A percentile compares a stretch with the other conserved stretches of the same genome.
Evolutionary conservation across 306 rosid genomes (phyloP).

Genomic region (Fragaria ananassa): DNA sequence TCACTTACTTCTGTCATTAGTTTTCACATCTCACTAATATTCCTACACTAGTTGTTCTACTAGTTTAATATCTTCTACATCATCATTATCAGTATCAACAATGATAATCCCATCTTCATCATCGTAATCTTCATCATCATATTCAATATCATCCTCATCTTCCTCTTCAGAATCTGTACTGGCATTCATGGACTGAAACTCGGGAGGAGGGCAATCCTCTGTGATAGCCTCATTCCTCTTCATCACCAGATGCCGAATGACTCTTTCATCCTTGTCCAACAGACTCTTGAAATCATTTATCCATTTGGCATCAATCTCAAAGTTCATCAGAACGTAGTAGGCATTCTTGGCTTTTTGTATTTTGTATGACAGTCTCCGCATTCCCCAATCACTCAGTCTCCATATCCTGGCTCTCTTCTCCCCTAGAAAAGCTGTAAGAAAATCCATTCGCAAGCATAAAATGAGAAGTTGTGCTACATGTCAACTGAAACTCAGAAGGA

Average conservation of each 20-base stretch:
- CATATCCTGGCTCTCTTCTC: constrained; percentile 88
- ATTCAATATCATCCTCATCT: constrained; percentile 32
- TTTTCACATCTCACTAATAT: background rate
- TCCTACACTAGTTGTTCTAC: background rate
- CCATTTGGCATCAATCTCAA: constrained; percentile 80
- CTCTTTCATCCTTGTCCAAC: constrained; percentile 84
- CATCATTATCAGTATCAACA: constrained; percentile 14
- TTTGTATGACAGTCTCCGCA: constrained; percentile 79
- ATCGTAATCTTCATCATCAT: constrained; percentile 24
- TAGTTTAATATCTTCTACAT: constrained; percentile 15
- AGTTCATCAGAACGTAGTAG: constrained; percentile 78
- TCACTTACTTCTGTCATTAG: constrained; percentile 7
- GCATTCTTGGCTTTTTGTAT: constrained; percentile 76
- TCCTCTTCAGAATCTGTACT: constrained; percentile 45
- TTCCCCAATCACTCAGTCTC: constrained; percentile 92
- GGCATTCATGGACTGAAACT: constrained; percentile 46
- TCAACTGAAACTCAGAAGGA: background rate
- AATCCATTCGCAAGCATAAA: constrained; percentile 7
- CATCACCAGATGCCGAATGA: constrained; percentile 79
- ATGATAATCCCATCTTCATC: constrained; percentile 24
- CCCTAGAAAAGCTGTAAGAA: constrained; percentile 65
- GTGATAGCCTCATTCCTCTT: constrained; percentile 81
- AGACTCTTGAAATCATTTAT: constrained; percentile 78
- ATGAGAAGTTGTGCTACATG: constrained; percentile 15
- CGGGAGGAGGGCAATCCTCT: constrained; percentile 85